Conservation (phyloP, 2,329 filamentous ascomycete species). For the Talaromyces islandicus region DNA sequence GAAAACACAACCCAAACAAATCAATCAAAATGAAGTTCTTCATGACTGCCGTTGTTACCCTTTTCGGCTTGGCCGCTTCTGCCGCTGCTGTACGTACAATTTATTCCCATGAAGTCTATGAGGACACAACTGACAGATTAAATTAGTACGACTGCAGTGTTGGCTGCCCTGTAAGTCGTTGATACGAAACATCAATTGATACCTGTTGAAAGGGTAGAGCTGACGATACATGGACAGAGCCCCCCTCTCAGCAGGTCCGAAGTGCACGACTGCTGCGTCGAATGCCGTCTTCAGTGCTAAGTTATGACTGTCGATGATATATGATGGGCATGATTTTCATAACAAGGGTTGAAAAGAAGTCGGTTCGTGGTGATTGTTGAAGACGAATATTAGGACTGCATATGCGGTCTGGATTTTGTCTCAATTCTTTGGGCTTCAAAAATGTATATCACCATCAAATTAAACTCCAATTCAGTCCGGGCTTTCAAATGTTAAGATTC, state of each 20-base stretch:
- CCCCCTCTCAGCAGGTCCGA: not conserved
- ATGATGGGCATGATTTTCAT: not conserved
- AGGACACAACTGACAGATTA: not conserved
- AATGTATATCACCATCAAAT: not conserved
- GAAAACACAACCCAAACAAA: not conserved
- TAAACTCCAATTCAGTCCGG: not conserved
- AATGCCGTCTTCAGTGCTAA: not conserved
- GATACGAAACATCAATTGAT: not conserved
- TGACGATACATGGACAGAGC: not conserved
- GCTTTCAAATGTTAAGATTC: not conserved
- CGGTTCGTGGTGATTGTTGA: not conserved
- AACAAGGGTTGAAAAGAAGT: not conserved
- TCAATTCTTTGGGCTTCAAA: not conserved
- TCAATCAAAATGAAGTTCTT: not conserved
- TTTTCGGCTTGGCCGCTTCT: not conserved
- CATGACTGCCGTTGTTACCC: not conserved
- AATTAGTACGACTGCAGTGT: not conserved
- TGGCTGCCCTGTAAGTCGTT: not conserved
- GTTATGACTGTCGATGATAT: not conserved
- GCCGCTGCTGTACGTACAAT: not conserved
- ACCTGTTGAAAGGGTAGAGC: not conserved
- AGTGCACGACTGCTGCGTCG: not conserved
- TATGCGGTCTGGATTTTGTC: not conserved
- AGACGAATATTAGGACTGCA: not conserved
- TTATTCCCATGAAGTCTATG: not conserved